A percentile compares a stretch with the other conserved stretches of the same genome.
Conservation (phyloP, 495 filamentous ascomycete genomes). For the Trichoderma gamsii region DNA sequence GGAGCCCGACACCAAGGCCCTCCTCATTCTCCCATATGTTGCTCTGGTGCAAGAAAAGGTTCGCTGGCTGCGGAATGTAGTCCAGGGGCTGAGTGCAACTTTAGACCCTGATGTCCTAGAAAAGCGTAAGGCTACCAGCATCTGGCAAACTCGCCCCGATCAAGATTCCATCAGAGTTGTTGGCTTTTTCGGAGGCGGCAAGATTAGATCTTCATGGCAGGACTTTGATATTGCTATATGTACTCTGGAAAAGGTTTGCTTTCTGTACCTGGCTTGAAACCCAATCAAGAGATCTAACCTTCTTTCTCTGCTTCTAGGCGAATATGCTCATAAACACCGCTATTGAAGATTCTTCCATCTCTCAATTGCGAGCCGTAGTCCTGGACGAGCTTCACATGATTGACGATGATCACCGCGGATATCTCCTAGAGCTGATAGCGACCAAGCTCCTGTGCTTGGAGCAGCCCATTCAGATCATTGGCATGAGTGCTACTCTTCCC, state of each 20-base stretch:
- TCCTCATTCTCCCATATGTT: slow-evolving; percentile 76
- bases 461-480: slow-evolving; percentile 66
- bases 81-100: slow-evolving; percentile 50
- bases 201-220: slow-evolving; percentile 57
- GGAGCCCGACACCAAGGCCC: slow-evolving; percentile 59
- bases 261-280: neutral
- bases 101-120: slow-evolving; percentile 19
- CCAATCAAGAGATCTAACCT: slow-evolving; percentile 20
- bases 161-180: slow-evolving; percentile 54
- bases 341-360: slow-evolving; percentile 65
- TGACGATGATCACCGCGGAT: slow-evolving; percentile 72
- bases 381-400: slow-evolving; percentile 82
- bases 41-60: slow-evolving; percentile 80
- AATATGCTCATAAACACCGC: slow-evolving; percentile 72
- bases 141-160: slow-evolving; percentile 40
- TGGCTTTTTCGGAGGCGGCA: slow-evolving; percentile 71
- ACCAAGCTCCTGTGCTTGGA: slow-evolving; percentile 69
- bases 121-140: slow-evolving; percentile 21
- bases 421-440: slow-evolving; percentile 72
- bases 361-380: slow-evolving; percentile 60
- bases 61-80: slow-evolving; percentile 65
- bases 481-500: slow-evolving; percentile 77
- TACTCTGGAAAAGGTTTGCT: slow-evolving; percentile 72
- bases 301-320: slow-evolving; percentile 44
- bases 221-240: slow-evolving; percentile 78